Evolutionary conservation across 2,329 filamentous ascomycete genomes (phyloP), one percentile per base, ranked within the genome.

Genomic region (Stachybotrys chartarum): DNA sequence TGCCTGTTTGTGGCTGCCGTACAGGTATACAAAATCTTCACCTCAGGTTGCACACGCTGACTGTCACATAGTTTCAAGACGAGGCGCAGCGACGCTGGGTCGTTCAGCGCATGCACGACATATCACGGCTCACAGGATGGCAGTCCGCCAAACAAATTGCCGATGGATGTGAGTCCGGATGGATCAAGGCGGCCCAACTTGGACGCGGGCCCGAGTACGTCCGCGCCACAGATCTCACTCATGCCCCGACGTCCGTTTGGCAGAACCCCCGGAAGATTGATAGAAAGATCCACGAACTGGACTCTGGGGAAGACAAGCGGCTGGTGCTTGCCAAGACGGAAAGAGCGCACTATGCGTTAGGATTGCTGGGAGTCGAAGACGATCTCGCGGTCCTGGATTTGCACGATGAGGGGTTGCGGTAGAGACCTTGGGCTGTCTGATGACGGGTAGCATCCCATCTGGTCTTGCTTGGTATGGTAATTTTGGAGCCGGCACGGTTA

Each of bases 1-100:
- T 85, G 87, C 5, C 75, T 96, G 1, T 97, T 97, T 72, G 91
- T 97, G 58, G 88, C 91, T 1, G 93, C 83, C 5, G 83, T 97
- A 11, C 83, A 86, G 75, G 83, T 86, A 62, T 48, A 17, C 32
- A 16, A 49, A 24, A 24, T 30, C 6, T 17, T 50, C 54, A 12
- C 31, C 30, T 8, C 14, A 18, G 52, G 10, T 7, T 39, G 18
- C 30, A 54, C 30, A 56, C 57, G 46, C 58, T 67, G 55, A 69
- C 47, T 11, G 18, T 6, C 11, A 11, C 49, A 52, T 77, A 96
- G 78, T 95, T 85, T 67, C 83, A 83, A 63, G 83, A 90, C 57
- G 69, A 83, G 5, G 75, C 72, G 1, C 91, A 97, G 64, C 84
- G 94, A 1, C 79, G 82, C 56, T 96, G 91, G 89, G 82, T 87